Evolutionary conservation across 495 filamentous ascomycete species (phyloP).

Genomic region (Glonium stellatum): DNA sequence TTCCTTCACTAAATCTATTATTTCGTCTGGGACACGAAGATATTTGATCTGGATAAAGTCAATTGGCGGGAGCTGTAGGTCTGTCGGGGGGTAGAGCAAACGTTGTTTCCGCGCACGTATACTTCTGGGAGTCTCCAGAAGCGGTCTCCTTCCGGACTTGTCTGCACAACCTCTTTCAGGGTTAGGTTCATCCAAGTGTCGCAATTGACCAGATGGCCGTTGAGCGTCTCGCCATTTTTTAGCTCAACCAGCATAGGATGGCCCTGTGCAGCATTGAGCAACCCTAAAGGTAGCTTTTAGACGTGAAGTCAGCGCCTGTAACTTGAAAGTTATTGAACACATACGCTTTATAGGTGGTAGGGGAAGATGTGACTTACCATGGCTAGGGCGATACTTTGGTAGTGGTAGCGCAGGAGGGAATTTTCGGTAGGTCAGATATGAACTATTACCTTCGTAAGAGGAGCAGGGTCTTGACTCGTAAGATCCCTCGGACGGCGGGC

Average conservation of each 20-base stretch:
- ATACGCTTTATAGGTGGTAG: neutral
- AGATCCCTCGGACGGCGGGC: too few species aligned
- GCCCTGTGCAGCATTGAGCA: conserved; percentile 92
- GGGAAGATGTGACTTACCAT: neutral
- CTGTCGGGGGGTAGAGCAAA: conserved; percentile 34
- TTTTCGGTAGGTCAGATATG: too few species aligned
- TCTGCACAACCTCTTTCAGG: conserved; percentile 95
- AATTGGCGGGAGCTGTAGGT: neutral
- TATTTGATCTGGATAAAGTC: conserved; percentile 80
- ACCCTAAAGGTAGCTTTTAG: conserved; percentile 75
- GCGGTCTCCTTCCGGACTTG: conserved; percentile 86
- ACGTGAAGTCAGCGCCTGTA: conserved; percentile 2
- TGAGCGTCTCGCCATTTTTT: conserved; percentile 96
- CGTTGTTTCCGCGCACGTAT: conserved; percentile 95
- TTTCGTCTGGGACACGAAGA: conserved; percentile 88
- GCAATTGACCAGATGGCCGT: conserved; percentile 90
- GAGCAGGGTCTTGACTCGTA: too few species aligned
- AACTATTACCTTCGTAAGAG: too few species aligned
- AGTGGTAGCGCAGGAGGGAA: neutral
- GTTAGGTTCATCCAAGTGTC: conserved; percentile 99
- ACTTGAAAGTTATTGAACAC: neutral
- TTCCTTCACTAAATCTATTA: conserved; percentile 88
- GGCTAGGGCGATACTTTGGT: neutral
- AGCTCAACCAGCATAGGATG: conserved; percentile 99
- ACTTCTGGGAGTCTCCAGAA: conserved; percentile 88